Percentiles rank a stretch among this genome's conserved stretches.
phyloP scores from a whole-genome alignment of 129 eudicot species.

The Glebionis coronaria region DNA sequence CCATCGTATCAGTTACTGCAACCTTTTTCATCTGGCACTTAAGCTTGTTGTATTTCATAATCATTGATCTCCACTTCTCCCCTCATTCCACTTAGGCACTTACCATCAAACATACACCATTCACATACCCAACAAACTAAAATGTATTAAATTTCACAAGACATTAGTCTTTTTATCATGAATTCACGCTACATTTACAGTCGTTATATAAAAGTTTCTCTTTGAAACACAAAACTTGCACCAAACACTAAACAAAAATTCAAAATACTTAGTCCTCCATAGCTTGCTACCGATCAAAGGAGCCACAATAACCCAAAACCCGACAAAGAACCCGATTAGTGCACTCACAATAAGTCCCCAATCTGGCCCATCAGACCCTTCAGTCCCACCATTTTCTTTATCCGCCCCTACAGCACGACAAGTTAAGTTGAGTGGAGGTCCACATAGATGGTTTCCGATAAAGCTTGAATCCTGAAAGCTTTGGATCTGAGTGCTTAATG shows the following conservation, averaged over 20 bases:
- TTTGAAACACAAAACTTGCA: background rate
- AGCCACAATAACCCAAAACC: conserved; percentile 23
- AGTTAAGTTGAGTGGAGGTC: conserved; percentile 23
- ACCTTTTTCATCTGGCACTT: too few species aligned
- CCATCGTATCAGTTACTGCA: too few species aligned
- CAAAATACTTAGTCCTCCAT: conserved; percentile 21
- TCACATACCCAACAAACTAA: too few species aligned
- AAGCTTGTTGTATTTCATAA: too few species aligned
- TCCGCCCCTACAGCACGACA: background rate
- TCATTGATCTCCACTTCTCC: too few species aligned
- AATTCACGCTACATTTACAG: too few species aligned
- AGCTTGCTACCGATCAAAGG: conserved; percentile 13
- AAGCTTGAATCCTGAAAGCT: conserved; percentile 30
- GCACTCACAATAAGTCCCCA: conserved; percentile 15
- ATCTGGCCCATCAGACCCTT: background rate
- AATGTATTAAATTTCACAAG: too few species aligned
- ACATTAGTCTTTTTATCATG: too few species aligned
- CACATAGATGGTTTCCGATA: conserved; percentile 30
- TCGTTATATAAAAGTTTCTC: too few species aligned
- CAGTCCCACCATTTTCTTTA: background rate
- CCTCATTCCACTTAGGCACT: too few species aligned
- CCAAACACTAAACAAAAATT: background rate
- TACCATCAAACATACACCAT: too few species aligned
- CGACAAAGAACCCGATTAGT: conserved; percentile 9
- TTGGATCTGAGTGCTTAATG: conserved; percentile 31